A percentile compares a stretch with the other conserved stretches of the same genome.
These are phyloP conservation scores for Astrocystis sublimbata DNA, from an alignment of 495 filamentous ascomycete species.

Conservation along the genomic window DNA sequence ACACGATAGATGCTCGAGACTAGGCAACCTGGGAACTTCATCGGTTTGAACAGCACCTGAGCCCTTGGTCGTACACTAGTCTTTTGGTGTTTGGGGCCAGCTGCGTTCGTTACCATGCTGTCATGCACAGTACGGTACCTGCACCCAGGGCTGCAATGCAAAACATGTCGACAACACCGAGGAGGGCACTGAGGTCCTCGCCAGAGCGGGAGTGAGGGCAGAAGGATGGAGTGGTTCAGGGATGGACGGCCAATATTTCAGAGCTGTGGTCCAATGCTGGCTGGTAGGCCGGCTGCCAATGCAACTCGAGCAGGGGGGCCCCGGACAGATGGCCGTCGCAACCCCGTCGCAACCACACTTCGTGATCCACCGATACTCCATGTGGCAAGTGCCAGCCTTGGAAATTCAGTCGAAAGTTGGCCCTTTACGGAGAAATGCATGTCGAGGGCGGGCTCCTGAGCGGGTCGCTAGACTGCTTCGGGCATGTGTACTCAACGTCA, in stretches of 20 bases:
- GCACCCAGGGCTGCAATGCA: too few relatives aligned
- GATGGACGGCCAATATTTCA: conserved; percentile 9
- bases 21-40: background rate
- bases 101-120: too few relatives aligned
- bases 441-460: background rate
- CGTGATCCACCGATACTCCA: conserved; percentile 2
- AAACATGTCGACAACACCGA: background rate
- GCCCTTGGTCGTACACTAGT: background rate
- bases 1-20: background rate
- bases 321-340: too few relatives aligned
- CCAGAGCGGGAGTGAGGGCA: background rate
- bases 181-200: background rate
- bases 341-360: background rate
- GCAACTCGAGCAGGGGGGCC: conserved; percentile 2
- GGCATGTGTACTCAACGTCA: background rate
- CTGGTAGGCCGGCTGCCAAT: background rate
- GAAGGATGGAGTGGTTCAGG: conserved; percentile 9
- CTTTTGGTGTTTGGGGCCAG: background rate
- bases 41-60: too few relatives aligned
- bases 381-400: background rate
- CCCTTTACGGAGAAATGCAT: conserved; percentile 3
- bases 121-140: background rate
- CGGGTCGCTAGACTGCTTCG: background rate
- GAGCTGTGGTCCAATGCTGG: background rate
- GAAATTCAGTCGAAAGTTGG: background rate